These are phyloP conservation scores for Erysimum cheiri DNA, from an alignment of 441 rosid genomes.

Conservation along the genomic window DNA sequence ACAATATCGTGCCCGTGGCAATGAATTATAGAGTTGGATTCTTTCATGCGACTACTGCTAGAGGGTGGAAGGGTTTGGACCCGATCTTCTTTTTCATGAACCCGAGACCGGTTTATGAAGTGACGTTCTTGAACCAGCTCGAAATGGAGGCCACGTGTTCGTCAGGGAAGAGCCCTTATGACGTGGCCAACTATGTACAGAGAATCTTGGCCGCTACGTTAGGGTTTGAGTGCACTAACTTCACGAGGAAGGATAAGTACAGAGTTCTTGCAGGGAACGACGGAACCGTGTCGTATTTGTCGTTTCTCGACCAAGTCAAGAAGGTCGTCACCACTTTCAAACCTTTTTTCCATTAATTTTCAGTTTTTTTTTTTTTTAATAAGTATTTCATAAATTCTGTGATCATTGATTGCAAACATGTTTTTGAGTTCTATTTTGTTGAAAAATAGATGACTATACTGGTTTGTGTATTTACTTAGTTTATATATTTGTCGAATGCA, in stretches of 20 bases:
- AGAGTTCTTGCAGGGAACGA: slow-evolving; percentile 84
- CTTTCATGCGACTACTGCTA: slow-evolving; percentile 92
- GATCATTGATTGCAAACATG: slow-evolving; percentile 20
- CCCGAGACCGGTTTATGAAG: slow-evolving; percentile 89
- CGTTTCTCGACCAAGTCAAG: slow-evolving; percentile 60
- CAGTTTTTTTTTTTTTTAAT: neutral
- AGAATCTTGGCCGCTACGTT: slow-evolving; percentile 86
- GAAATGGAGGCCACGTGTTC: slow-evolving; percentile 85
- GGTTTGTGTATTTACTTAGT: neutral
- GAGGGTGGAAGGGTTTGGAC: slow-evolving; percentile 90
- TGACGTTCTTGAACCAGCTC: slow-evolving; percentile 83
- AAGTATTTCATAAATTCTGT: neutral
- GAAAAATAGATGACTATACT: neutral
- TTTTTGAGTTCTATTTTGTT: slow-evolving; percentile 22
- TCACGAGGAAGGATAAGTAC: slow-evolving; percentile 89
- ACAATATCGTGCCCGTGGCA: slow-evolving; percentile 85
- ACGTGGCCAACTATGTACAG: slow-evolving; percentile 90
- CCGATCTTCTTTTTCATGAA: slow-evolving; percentile 95
- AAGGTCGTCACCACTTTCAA: slow-evolving; percentile 64
- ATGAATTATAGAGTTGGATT: slow-evolving; percentile 91
- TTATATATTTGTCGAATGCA: slow-evolving; percentile 7
- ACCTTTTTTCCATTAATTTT: slow-evolving; percentile 56
- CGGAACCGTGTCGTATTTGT: slow-evolving; percentile 68
- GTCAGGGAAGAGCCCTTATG: slow-evolving; percentile 86
- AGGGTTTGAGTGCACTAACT: slow-evolving; percentile 92